A percentile compares a stretch with the other conserved stretches of the same genome.
Evolutionary conservation across 805 yeast species (phyloP).

Genomic region (Komagataella phaffii): DNA sequence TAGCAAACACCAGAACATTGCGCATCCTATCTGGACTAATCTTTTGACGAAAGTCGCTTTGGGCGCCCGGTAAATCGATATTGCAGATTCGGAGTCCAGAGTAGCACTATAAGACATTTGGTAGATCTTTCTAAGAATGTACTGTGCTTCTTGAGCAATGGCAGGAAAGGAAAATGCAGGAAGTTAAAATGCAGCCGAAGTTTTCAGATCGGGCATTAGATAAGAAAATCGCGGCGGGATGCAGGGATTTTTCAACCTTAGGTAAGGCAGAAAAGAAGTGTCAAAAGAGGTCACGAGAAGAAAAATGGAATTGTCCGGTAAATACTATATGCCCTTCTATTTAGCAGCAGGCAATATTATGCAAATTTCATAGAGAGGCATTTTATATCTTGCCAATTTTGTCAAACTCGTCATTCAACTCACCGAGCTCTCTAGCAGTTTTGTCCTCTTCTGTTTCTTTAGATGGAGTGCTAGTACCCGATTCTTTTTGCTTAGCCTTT

Average conservation of each 20-base stretch:
- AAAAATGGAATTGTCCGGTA: too few relatives aligned
- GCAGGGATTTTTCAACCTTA: too few relatives aligned
- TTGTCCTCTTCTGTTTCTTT: neutral
- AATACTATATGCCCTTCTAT: neutral
- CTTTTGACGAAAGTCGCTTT: conserved; percentile 9
- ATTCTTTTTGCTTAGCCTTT: neutral
- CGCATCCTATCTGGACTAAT: conserved; percentile 30
- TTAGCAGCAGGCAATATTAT: neutral
- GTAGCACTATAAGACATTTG: neutral
- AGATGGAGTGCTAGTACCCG: neutral
- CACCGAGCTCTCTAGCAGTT: neutral
- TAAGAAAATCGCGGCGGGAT: neutral
- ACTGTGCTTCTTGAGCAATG: neutral
- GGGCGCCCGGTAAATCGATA: neutral
- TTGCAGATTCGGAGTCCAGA: neutral
- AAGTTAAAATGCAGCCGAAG: neutral
- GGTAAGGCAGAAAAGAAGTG: too few relatives aligned
- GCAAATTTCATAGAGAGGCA: neutral
- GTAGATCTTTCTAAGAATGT: neutral
- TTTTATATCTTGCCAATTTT: neutral
- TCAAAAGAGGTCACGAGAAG: too few relatives aligned
- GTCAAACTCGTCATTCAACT: neutral
- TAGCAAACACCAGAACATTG: conserved; percentile 39
- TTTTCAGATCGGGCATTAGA: neutral
- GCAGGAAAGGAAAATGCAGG: neutral